phyloP scores from a whole-genome alignment of 1,284 basidiomycete species.

The Cryptococcus sp. region DNA sequence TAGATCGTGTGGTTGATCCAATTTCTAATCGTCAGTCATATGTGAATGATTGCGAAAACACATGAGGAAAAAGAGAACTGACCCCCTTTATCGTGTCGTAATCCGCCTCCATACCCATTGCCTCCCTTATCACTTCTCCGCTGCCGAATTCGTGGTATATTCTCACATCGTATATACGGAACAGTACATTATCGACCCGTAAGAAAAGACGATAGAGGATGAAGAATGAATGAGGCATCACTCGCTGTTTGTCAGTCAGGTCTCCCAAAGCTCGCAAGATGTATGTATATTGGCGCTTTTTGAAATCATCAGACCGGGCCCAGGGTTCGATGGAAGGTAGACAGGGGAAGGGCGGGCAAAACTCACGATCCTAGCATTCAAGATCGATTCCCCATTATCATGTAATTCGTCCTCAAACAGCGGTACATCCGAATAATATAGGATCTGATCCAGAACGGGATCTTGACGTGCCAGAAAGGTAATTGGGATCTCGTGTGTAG shows the following conservation, averaged over 20 bases:
- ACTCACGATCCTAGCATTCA: constrained; percentile 79
- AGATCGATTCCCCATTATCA: constrained; percentile 80
- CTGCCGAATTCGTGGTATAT: constrained; percentile 75
- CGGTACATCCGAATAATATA: constrained; percentile 89
- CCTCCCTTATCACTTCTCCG: constrained; percentile 67
- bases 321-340: background rate
- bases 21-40: constrained; percentile 54
- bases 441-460: constrained; percentile 60
- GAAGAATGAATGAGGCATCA: constrained; percentile 96
- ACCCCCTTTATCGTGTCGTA: constrained; percentile 78
- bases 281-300: too few relatives aligned
- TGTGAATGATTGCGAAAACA: background rate
- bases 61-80: constrained; percentile 28
- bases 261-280: too few relatives aligned
- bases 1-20: constrained; percentile 77
- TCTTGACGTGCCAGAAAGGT: constrained; percentile 79
- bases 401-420: constrained; percentile 92
- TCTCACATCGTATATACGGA: constrained; percentile 84
- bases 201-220: constrained; percentile 88
- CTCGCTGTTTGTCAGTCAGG: constrained; percentile 58
- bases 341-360: background rate
- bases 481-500: constrained; percentile 67
- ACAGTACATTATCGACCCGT: constrained; percentile 91
- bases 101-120: constrained; percentile 80
- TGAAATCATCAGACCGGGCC: constrained; percentile 8